phyloP scores from a whole-genome alignment of 164 flowering plant genomes.

The Brasenia schreberi region DNA sequence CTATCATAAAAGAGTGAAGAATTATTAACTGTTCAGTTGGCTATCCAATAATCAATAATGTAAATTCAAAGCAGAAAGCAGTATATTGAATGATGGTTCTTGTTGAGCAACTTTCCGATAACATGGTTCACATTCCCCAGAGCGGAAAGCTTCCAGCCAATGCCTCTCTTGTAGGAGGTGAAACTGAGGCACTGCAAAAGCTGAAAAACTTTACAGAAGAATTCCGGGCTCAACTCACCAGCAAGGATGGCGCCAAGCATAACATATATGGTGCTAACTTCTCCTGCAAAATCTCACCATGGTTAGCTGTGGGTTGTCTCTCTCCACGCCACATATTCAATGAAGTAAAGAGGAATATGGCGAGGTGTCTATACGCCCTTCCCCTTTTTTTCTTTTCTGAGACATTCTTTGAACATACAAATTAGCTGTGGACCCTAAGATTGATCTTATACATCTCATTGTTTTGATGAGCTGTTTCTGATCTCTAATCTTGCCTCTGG shows the following conservation, averaged over 20 bases:
- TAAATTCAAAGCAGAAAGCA: too few relatives aligned
- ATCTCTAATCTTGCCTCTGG: constrained; percentile 3
- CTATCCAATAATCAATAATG: too few relatives aligned
- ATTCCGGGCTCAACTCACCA: constrained; percentile 63
- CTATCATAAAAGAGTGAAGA: too few relatives aligned
- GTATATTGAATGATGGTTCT: neutral
- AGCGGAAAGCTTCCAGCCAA: constrained; percentile 52
- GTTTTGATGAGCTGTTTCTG: neutral
- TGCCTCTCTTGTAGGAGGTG: constrained; percentile 81
- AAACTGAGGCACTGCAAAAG: constrained; percentile 77
- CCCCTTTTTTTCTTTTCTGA: neutral
- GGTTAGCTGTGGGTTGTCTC: constrained; percentile 89
- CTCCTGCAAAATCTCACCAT: constrained; percentile 90
- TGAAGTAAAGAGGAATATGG: constrained; percentile 63
- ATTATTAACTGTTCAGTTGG: too few relatives aligned
- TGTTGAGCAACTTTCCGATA: neutral
- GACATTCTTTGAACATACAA: neutral
- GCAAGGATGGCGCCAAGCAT: constrained; percentile 28
- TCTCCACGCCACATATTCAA: constrained; percentile 94
- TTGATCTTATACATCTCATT: neutral
- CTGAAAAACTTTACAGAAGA: constrained; percentile 68
- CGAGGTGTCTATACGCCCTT: constrained; percentile 23
- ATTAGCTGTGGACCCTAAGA: neutral
- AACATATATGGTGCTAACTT: constrained; percentile 90
- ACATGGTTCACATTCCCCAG: constrained; percentile 20